Evolutionary conservation across 1,139 yeast species (phyloP), one percentile per base, ranked within the genome.

Genomic region (Trichomonascaceae sp.): DNA sequence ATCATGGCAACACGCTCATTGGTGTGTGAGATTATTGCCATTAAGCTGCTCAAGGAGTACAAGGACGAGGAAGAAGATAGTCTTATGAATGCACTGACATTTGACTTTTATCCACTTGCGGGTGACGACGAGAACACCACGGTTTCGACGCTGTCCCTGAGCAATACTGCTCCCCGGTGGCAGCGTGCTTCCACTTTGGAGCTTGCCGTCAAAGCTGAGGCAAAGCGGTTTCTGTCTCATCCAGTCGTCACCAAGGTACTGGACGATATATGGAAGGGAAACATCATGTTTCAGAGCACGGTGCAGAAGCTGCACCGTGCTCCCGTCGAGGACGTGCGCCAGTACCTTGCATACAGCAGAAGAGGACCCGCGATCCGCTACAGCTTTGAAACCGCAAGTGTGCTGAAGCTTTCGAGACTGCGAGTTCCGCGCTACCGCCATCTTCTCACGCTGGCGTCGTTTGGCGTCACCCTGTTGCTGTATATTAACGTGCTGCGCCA

Each of bases 231-330:
- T 40, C 54, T 73, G 33, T 65, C 75, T 2, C 76, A 72, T 45
- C 78, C 78, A 1, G 62, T 69, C 13, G 65, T 73, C 3, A 61
- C 67, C 2, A 61, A 65, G 26, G 66, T 71, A 2, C 49, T 73
- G 34, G 67, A 68, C 33, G 62, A 68, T 35, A 65, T 74, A 31
- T 72, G 75, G 62, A 65, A 67, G 41, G 79, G 79, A 2, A 70
- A 55, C 3, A 48, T 60, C 28, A 56, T 60, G 48, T 56, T 59
- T 34, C 58, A 59, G 57, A 55, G 61, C 4, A 51, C 55, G 6
- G 42, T 57, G 41, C 61, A 60, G 42, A 60, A 59, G 35, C 49
- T 58, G 8, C 64, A 60, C 41, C 44, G 64, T 6, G 23, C 23
- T 20, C 6, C 6, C 11, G 45, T 47, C 27, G 42, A 40, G 28